Percentiles rank a stretch among this genome's conserved stretches.
Conservation (phyloP, 2,329 filamentous ascomycete species). For the Epicoccum sorghinum region DNA sequence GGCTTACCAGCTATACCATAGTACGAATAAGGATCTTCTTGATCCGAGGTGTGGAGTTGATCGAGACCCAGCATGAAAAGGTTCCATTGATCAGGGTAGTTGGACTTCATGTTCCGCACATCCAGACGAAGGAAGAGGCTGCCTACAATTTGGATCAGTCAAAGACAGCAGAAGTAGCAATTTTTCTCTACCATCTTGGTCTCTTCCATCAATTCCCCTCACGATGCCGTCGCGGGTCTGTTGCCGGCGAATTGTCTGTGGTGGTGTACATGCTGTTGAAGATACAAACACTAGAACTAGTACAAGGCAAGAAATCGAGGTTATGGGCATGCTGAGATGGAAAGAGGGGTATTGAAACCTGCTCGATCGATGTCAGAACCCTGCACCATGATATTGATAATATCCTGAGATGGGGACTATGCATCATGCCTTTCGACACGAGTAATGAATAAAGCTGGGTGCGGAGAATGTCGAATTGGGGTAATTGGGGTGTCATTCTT, state of each 20-base stretch:
- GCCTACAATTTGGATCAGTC: slow-evolving; percentile 26
- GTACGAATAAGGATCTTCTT: slow-evolving; percentile 70
- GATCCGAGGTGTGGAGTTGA: slow-evolving; percentile 70
- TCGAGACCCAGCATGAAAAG: slow-evolving; percentile 76
- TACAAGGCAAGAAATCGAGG: slow-evolving; percentile 1
- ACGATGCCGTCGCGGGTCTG: slow-evolving; percentile 20
- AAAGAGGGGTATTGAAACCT: background rate
- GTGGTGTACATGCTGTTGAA: slow-evolving; percentile 14
- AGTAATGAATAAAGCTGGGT: background rate
- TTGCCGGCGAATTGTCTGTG: background rate
- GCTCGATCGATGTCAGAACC: background rate
- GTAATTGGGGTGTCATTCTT: background rate
- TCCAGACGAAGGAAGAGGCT: slow-evolving; percentile 62
- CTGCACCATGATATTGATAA: background rate
- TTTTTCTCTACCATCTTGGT: slow-evolving; percentile 20
- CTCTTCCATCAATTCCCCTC: slow-evolving; percentile 26
- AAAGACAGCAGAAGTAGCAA: background rate
- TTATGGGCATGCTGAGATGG: slow-evolving; percentile 14
- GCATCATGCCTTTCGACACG: background rate
- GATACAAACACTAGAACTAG: slow-evolving; percentile 10
- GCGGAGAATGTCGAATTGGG: background rate
- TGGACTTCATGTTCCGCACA: slow-evolving; percentile 66
- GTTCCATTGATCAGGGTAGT: slow-evolving; percentile 70
- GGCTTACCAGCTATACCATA: slow-evolving; percentile 76
- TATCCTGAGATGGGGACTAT: background rate